phyloP scores from a whole-genome alignment of 208 protist genomes.

The Novymonas esmeraldas region DNA sequence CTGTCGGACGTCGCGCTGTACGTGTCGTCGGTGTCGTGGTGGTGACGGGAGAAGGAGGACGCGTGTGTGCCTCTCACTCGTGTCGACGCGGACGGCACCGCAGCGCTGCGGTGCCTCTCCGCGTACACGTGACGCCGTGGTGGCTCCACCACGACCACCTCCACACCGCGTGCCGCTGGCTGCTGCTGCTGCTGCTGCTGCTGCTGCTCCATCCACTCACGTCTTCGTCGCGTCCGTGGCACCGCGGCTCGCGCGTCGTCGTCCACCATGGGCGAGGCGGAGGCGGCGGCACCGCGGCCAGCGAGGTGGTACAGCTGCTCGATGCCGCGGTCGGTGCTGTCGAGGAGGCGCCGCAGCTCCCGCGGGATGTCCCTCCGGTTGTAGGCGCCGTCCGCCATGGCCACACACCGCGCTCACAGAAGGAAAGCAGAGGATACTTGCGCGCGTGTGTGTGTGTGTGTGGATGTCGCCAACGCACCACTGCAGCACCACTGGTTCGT shows the following conservation, averaged over 20 bases:
- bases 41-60: no score
- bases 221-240: neutral
- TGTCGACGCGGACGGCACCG: neutral
- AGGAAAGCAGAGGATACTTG: neutral
- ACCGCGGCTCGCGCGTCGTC: neutral
- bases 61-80: neutral
- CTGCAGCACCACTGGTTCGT: no score
- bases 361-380: conserved; percentile 33
- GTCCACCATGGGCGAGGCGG: neutral
- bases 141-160: neutral
- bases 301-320: conserved; percentile 61
- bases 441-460: no score
- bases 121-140: no score
- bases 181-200: neutral
- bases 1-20: neutral
- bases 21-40: neutral
- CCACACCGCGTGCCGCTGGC: no score
- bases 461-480: no score
- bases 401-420: neutral
- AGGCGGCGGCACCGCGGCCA: conserved; percentile 8
- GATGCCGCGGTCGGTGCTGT: conserved; percentile 70
- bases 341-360: conserved; percentile 51
- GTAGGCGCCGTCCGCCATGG: conserved; percentile 18
- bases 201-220: no score
- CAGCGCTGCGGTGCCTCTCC: neutral